These are phyloP conservation scores for Boletus reticulatus DNA, from an alignment of 768 basidiomycete species.

Conservation along the genomic window DNA sequence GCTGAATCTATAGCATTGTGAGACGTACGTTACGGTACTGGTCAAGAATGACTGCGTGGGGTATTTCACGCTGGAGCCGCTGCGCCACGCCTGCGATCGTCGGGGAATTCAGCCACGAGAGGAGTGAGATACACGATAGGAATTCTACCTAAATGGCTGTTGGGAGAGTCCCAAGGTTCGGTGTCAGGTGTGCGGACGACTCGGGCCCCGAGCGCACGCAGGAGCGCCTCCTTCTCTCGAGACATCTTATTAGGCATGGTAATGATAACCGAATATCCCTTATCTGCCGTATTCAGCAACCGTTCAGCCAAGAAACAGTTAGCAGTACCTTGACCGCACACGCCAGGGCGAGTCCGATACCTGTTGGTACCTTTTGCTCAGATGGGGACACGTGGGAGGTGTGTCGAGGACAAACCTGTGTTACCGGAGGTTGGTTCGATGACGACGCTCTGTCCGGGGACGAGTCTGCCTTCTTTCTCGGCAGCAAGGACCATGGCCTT, in stretches of 20 bases:
- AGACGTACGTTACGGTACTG: conserved; percentile 77
- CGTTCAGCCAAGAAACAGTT: conserved; percentile 17
- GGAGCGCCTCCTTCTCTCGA: conserved; percentile 87
- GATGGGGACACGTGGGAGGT: background rate
- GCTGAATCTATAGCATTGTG: background rate
- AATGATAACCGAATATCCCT: conserved; percentile 91
- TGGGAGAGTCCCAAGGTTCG: conserved; percentile 84
- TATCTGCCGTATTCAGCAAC: conserved; percentile 77
- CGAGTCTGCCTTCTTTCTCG: conserved; percentile 80
- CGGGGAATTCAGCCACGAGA: conserved; percentile 86
- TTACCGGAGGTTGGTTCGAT: conserved; percentile 97
- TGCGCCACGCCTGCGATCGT: conserved; percentile 85
- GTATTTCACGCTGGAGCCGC: conserved; percentile 73
- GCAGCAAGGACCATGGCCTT: conserved; percentile 97
- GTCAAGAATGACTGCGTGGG: conserved; percentile 85
- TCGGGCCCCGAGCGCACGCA: conserved; percentile 90
- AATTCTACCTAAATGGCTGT: conserved; percentile 87
- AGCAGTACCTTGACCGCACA: conserved; percentile 85
- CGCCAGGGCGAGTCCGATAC: conserved; percentile 91
- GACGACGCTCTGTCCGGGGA: conserved; percentile 85
- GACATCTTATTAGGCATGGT: conserved; percentile 97
- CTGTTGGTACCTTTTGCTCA: conserved; percentile 34
- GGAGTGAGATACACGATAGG: conserved; percentile 27
- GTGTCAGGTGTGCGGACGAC: conserved; percentile 93
- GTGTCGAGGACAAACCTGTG: conserved; percentile 59